Evolutionary conservation across 1,284 basidiomycete species (phyloP).

Genomic region (Athelia sp.): DNA sequence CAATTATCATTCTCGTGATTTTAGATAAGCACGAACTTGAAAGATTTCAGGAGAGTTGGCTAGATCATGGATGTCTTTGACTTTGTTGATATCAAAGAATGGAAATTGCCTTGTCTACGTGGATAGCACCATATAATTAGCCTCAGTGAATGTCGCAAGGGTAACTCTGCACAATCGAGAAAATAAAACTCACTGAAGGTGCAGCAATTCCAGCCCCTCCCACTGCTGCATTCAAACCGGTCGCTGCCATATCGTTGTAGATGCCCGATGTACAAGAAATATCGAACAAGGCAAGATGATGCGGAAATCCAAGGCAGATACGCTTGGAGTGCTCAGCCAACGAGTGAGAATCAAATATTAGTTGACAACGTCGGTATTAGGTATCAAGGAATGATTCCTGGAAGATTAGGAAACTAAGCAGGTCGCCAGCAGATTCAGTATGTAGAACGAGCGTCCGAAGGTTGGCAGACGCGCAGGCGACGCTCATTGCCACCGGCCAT

Average conservation of each 20-base stretch:
- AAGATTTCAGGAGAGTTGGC: constrained; percentile 72
- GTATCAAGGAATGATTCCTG: too few relatives aligned
- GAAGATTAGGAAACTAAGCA: too few relatives aligned
- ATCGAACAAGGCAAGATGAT: too few relatives aligned
- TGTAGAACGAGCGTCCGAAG: too few relatives aligned
- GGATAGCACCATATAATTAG: background rate
- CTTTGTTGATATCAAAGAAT: constrained; percentile 71
- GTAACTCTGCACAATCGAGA: constrained; percentile 3
- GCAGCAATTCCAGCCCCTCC: constrained; percentile 20
- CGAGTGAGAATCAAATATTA: too few relatives aligned
- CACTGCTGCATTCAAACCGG: constrained; percentile 9
- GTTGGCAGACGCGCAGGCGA: too few relatives aligned
- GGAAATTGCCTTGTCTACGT: constrained; percentile 74
- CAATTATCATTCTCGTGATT: constrained; percentile 6
- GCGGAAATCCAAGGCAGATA: too few relatives aligned
- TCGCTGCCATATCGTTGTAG: background rate
- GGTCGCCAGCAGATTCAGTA: too few relatives aligned
- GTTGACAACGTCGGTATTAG: too few relatives aligned
- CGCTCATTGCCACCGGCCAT: too few relatives aligned
- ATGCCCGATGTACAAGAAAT: too few relatives aligned
- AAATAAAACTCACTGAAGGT: constrained; percentile 30
- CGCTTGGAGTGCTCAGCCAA: too few relatives aligned
- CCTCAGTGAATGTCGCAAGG: background rate
- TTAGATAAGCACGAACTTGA: constrained; percentile 41
- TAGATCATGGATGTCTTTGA: constrained; percentile 80